Evolutionary conservation across 768 basidiomycete genomes (phyloP).

Genomic region (Tylopilus vinaceipallidus): DNA sequence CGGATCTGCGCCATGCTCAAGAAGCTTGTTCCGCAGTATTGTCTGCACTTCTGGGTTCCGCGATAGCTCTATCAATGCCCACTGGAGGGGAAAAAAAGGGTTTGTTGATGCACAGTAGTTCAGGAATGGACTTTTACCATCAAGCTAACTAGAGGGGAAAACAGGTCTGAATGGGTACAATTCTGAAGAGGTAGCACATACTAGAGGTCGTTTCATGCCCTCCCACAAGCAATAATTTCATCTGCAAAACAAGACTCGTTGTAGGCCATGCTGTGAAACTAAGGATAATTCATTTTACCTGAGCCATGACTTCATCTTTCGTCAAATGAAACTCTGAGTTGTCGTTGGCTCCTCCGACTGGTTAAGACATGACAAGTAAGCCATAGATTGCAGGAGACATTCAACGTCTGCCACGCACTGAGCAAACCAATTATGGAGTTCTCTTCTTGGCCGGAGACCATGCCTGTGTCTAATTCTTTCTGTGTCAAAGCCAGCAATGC

Average conservation of each 20-base stretch:
- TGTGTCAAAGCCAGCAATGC: slow-evolving; percentile 37
- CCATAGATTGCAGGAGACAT: slow-evolving; percentile 13
- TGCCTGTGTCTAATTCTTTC: slow-evolving; percentile 29
- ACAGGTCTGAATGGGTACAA: not conserved
- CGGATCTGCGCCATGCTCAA: slow-evolving; percentile 44
- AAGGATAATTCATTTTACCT: slow-evolving; percentile 5
- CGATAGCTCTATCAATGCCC: too few relatives aligned
- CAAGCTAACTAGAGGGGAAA: slow-evolving; percentile 13
- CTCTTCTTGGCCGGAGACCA: slow-evolving; percentile 21
- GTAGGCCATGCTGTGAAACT: too few relatives aligned
- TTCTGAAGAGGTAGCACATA: not conserved
- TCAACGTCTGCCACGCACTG: slow-evolving; percentile 9
- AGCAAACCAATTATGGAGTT: slow-evolving; percentile 26
- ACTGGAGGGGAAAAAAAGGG: not conserved
- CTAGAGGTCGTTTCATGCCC: slow-evolving; percentile 24
- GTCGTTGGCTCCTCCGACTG: slow-evolving; percentile 38
- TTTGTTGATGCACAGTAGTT: not conserved
- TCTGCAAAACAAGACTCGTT: slow-evolving; percentile 1
- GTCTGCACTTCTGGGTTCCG: too few relatives aligned
- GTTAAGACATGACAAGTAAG: not conserved
- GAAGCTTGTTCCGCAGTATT: too few relatives aligned
- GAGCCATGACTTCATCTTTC: slow-evolving; percentile 25
- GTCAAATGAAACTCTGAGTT: slow-evolving; percentile 26
- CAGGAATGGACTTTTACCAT: slow-evolving; percentile 10
- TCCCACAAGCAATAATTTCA: slow-evolving; percentile 17